phyloP scores from a whole-genome alignment of 352 stramenopile genomes.

The Plasmopara halstedii region DNA sequence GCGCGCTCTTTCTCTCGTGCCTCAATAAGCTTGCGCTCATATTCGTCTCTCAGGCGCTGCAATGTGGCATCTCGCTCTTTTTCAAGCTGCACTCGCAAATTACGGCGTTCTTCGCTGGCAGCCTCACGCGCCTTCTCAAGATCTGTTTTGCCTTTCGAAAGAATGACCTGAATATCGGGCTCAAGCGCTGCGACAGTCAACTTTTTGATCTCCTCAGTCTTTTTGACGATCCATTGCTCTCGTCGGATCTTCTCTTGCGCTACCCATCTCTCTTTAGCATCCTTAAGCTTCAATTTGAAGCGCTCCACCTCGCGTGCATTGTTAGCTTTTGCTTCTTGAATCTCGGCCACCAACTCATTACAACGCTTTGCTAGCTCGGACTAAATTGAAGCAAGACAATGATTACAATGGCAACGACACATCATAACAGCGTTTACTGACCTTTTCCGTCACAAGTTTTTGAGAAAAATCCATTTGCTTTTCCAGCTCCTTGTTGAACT shows the following conservation, averaged over 20 bases:
- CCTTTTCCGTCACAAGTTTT: constrained; percentile 67
- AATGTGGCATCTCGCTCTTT: constrained; percentile 47
- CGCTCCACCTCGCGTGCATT: constrained; percentile 41
- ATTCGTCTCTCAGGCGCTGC: constrained; percentile 58
- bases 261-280: constrained; percentile 67
- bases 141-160: constrained; percentile 66
- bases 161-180: constrained; percentile 74
- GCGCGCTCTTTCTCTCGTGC: constrained; percentile 65
- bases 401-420: not conserved
- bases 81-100: constrained; percentile 43
- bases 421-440: constrained; percentile 7
- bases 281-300: constrained; percentile 69
- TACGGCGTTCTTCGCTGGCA: constrained; percentile 47
- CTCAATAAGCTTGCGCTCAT: constrained; percentile 60
- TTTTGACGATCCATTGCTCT: constrained; percentile 77
- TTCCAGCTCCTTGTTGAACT: constrained; percentile 69
- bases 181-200: constrained; percentile 69
- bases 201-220: constrained; percentile 84
- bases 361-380: constrained; percentile 57
- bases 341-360: constrained; percentile 57
- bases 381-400: constrained; percentile 14
- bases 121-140: constrained; percentile 51
- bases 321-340: constrained; percentile 45
- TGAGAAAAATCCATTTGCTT: constrained; percentile 78
- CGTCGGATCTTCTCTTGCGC: constrained; percentile 59